Conservation (phyloP, 352 stramenopile genomes). For the Phytopythium delawarense region DNA sequence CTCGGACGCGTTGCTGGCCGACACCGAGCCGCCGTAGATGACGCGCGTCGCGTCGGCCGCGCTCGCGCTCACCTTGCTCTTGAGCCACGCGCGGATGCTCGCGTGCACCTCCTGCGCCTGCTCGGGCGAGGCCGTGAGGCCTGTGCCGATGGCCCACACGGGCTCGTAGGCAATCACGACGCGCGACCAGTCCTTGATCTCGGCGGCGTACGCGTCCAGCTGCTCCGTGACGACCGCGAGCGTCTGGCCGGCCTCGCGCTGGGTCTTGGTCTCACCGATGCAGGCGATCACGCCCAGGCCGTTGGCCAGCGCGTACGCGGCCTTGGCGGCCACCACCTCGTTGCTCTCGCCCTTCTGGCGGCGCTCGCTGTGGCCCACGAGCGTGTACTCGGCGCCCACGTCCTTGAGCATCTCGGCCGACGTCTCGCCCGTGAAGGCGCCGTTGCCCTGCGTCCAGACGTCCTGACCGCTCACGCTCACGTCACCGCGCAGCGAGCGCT, state of each 20-base stretch:
- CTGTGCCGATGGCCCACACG: constrained; percentile 98
- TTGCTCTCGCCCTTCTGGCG: constrained; percentile 92
- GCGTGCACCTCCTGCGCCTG: constrained; percentile 98
- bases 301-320: constrained; percentile 90
- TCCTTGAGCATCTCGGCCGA: constrained; percentile 97
- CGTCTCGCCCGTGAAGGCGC: constrained; percentile 97
- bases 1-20: constrained; percentile 89
- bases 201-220: constrained; percentile 87
- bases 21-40: constrained; percentile 97
- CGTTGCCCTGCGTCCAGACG: constrained; percentile 93
- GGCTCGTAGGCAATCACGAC: constrained; percentile 97
- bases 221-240: constrained; percentile 93
- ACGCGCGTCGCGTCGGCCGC: constrained; percentile 93
- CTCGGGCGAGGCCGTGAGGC: constrained; percentile 96
- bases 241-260: constrained; percentile 91
- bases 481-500: constrained; percentile 53
- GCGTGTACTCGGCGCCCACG: constrained; percentile 92
- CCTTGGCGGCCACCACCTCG: constrained; percentile 92
- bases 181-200: constrained; percentile 92
- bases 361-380: constrained; percentile 96
- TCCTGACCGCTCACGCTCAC: constrained; percentile 91
- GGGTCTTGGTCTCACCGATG: constrained; percentile 96
- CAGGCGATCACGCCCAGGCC: constrained; percentile 96
- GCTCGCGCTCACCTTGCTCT: constrained; percentile 88
- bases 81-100: constrained; percentile 93